Base-by-base conservation (phyloP, 176 grass and related monocot genomes). In the Oryza officinalis region DNA sequence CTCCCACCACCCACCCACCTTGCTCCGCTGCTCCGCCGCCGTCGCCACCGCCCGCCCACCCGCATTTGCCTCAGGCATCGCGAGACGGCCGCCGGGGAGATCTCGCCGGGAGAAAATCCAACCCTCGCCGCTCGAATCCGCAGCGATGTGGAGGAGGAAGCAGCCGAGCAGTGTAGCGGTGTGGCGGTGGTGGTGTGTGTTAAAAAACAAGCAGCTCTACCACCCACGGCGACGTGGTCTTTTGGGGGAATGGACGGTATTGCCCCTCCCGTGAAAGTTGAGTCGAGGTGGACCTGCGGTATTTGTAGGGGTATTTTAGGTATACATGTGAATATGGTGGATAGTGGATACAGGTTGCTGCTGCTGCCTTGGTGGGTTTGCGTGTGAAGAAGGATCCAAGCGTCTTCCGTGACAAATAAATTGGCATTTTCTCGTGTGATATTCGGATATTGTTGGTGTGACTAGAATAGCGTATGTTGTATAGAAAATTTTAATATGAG, bases 11-110 rank as follows among this genome's bases (percentile, higher is more conserved):
- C 37, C 37, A 38, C 77, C 71, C 44, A 80, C 83, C 83, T 89
- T 90, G 59, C 57, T 86, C 27, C 88, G 74, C 88, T 86, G 82
- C 76, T 75, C 70, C 63, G 54, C 69, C 63, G 54, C 64, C 31
- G 20, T 65, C 72, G 64, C 31, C 72, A 49, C 31, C 32, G n/a
- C 72, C 60, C 35, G 69, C 27, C 69, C 68, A 83, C 63, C 88
- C 12, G 80, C 88, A 90, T 90, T 90, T 69, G 80, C 88, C 80
- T 75, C 80, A n/a, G 84, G 88, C 88, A 86, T 82, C 59, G 59
- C 72, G 22, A 5, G 30, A 22, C 59, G 30, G 75, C 38, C 40
- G 60, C 84, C 73, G 46, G 61, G 17, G 38, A 46, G 68, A 49
- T 32, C 41, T 54, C 72, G 76, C 63, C 37, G 35, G 41, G 50